Evolutionary conservation across 768 basidiomycete genomes (phyloP), one percentile per base, ranked within the genome.

Genomic region (Trametes cubensis): DNA sequence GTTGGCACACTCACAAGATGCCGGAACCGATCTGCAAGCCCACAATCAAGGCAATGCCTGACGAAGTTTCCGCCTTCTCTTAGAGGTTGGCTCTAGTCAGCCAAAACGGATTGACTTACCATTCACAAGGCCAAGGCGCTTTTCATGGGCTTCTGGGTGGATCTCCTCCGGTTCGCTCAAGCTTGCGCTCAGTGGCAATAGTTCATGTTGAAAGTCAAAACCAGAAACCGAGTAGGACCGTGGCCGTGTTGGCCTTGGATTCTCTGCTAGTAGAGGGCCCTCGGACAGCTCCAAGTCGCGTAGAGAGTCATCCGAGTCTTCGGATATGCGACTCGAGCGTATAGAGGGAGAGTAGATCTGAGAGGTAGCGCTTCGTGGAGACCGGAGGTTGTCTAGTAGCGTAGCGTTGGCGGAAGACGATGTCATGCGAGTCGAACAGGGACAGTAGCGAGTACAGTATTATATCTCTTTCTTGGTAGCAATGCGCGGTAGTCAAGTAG

Each of bases 21-120:
- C 94, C 94, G 18, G 94, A 95, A 17, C 94, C 94, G 74, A 94
- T 91, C 87, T 95, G 94, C 67, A 85, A 74, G 7, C 94, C 93
- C 18, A 91, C 86, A 64, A 95, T 83, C 45, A 97, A 77, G 28
- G 90, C 94, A 66, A 96, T 84, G n/a, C 90, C 94, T 93, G 34
- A 5, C 45, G 20, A 56, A 20, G 13, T 17, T 41, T 11, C 48
- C 44, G 28, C 30, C 21, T 48, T 13, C 45, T 20, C 50, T 55
- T 34, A 55, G 30, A 26, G 23, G n/a, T 20, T 13, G 38, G 46
- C 45, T 38, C 39, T 51, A 17, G 17, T 21, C 1, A 34, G n/a
- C 15, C 23, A 5, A 4, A 56, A 13, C 18, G 6, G 23, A 2
- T 18, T 53, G 1, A 71, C 83, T 60, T 68, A 89, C 94, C 92